Evolutionary conservation across 1,284 basidiomycete species (phyloP), one percentile per base, ranked within the genome.

Genomic region (Erythrobasidium hasegawianum): DNA sequence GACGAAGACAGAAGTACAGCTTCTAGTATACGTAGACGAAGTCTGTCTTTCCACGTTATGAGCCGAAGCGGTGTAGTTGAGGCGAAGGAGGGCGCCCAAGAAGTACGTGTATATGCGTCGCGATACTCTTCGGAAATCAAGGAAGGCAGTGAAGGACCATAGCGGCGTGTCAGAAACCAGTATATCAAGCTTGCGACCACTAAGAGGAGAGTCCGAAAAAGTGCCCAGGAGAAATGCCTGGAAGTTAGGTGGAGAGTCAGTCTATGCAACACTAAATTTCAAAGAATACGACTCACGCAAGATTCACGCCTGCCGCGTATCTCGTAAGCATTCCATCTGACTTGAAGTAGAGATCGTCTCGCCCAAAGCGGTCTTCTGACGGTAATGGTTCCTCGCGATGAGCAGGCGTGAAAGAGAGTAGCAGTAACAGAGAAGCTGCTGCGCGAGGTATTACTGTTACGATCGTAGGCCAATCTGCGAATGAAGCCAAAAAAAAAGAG

Each of bases 391-490:
- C 33, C 4, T 33, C 11, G 4, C 70, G 56, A 2, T 64, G 61
- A 47, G 66, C 67, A 1, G 64, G 56, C 18, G 71, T 71, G 64
- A 69, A 72, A 10, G 70, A 57, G 11, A 72, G 52, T 1, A 72
- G 62, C 13, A 72, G n/a, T 5, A 69, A 64, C 20, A 71, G 59
- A 4, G 71, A 70, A 22, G 68, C 39, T 2, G 65, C 68, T 4
- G 68, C 71, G 13, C 71, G 52, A 7, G 71, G 71, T 0, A 71
- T 33, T 1, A 72, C 61, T 5, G 71, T 68, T 4, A 70, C 49
- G 2, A 71, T 59, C 0, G 71, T 72, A 11, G 68, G 71, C 71
- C 71, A 71, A 55, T 71, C 70, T 71, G 59, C 13, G 26, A 16
- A 50, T 16, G 16, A 13, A 16, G 11, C 38, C 24, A 22, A n/a